Evolutionary conservation across 306 rosid species (phyloP), one percentile per base, ranked within the genome.

Genomic region (Dalbergia cochinchinensis): DNA sequence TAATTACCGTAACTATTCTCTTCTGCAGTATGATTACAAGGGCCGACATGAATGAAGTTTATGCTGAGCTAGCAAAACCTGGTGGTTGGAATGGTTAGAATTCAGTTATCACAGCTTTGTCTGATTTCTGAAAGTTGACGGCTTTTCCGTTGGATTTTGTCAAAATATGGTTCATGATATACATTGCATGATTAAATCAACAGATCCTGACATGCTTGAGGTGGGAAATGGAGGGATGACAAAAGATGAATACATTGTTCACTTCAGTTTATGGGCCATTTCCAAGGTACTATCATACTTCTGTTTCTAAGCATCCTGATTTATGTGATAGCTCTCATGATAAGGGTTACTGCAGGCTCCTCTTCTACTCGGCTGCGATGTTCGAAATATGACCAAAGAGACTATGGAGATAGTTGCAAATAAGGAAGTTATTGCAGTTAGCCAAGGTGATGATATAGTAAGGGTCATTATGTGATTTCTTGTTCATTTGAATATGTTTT

Each of bases 201-300:
- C 95, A 95, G 98, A 95, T 87, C 99, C 98, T 42, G 99, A 95
- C 82, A 95, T 95, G 99, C 97, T 95, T 69, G 98, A 95, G 79
- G 94, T 92, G 59, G 98, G 99, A 59, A 95, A 95, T 76, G 99
- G 99, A 85, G 94, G 99, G 50, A 95, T 95, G 99, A 91, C 87
- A 13, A 91, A 85, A 70, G 75, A 90, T 75, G 99, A 93, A 81
- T 93, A 93, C 79, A 82, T 91, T 71, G 97, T 93, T 67, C 99
- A 95, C 87, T 95, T 94, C 77, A 95, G 98, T 88, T 64, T 95
- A 62, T 93, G 98, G 99, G 96, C 98, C 54, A 85, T 95, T 83
- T 95, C 99, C 77, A 95, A 95, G 98, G 99, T 91, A 78, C 65
- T 11, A 18, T 39, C 35, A 54, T 26, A 51, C 42, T 54, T 71